phyloP scores from a whole-genome alignment of 2,329 filamentous ascomycete species.

The Fusarium sp. region DNA sequence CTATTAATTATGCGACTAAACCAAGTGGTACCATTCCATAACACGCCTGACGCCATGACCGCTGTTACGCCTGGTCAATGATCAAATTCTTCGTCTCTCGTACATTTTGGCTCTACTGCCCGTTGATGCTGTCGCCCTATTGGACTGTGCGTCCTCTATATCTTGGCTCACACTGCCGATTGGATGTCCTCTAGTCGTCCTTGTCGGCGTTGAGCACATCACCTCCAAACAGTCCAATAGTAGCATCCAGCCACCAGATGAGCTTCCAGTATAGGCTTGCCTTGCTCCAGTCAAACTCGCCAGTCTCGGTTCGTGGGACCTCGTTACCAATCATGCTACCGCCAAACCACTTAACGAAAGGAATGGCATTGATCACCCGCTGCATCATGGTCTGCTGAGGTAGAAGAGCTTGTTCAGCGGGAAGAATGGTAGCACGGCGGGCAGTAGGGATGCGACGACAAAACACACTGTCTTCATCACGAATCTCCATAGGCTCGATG shows the following conservation, averaged over 20 bases:
- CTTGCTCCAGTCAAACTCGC: conserved; percentile 80
- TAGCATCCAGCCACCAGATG: conserved; percentile 71
- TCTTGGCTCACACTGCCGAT: conserved; percentile 21
- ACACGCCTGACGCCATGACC: conserved; percentile 46
- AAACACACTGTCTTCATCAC: conserved; percentile 57
- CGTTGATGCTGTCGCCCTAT: background rate
- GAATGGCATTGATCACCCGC: conserved; percentile 72
- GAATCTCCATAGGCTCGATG: conserved; percentile 48
- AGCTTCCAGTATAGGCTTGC: conserved; percentile 76
- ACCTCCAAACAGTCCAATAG: conserved; percentile 68
- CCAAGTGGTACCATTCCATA: conserved; percentile 27
- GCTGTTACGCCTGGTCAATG: conserved; percentile 40
- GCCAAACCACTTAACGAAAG: conserved; percentile 78
- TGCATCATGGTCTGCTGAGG: conserved; percentile 75
- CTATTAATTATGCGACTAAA: conserved; percentile 38
- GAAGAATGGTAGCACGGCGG: conserved; percentile 71
- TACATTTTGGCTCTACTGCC: conserved; percentile 34
- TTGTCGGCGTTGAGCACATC: conserved; percentile 69
- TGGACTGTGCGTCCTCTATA: conserved; percentile 2
- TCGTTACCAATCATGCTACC: conserved; percentile 79
- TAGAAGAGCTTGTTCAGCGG: conserved; percentile 76
- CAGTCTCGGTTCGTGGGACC: conserved; percentile 77
- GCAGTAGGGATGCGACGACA: conserved; percentile 75
- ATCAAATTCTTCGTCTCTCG: conserved; percentile 45
- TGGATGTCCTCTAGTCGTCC: conserved; percentile 60